phyloP scores from a whole-genome alignment of 345 rosid genomes.

The Streptanthus diversifolius region DNA sequence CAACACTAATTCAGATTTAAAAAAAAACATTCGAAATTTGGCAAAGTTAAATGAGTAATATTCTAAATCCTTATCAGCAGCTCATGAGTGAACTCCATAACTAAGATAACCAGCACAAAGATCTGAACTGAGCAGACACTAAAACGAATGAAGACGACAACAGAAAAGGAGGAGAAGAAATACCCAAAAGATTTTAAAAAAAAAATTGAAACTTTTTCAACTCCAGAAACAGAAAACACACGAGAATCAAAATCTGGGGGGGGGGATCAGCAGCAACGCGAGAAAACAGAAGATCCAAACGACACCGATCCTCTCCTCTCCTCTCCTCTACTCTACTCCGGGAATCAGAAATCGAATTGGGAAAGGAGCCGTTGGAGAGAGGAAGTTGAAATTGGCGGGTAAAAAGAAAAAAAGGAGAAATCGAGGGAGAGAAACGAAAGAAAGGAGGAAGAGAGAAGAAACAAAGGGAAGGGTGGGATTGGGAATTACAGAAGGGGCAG shows the following conservation, averaged over 20 bases:
- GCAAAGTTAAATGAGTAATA: neutral
- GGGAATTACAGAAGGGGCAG: constrained; percentile 59
- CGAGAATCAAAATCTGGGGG: neutral
- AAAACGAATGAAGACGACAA: neutral
- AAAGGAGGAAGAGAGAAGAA: constrained; percentile 23
- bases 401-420: constrained; percentile 9
- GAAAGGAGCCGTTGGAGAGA: constrained; percentile 30
- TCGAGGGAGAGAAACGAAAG: constrained; percentile 5
- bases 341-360: neutral
- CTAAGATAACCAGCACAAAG: neutral
- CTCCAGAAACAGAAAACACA: neutral
- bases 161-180: neutral
- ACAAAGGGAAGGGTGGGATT: constrained; percentile 37
- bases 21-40: neutral
- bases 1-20: neutral
- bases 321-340: no score
- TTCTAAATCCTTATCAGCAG: neutral
- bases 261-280: constrained; percentile 4
- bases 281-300: neutral
- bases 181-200: neutral
- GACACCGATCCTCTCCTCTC: neutral
- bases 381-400: constrained; percentile 47
- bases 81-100: constrained; percentile 3
- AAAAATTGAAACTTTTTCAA: constrained; percentile 9
- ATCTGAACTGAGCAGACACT: constrained; percentile 11